Base-by-base conservation (phyloP, 768 basidiomycete genomes). In the Naganishia randhawae region DNA sequence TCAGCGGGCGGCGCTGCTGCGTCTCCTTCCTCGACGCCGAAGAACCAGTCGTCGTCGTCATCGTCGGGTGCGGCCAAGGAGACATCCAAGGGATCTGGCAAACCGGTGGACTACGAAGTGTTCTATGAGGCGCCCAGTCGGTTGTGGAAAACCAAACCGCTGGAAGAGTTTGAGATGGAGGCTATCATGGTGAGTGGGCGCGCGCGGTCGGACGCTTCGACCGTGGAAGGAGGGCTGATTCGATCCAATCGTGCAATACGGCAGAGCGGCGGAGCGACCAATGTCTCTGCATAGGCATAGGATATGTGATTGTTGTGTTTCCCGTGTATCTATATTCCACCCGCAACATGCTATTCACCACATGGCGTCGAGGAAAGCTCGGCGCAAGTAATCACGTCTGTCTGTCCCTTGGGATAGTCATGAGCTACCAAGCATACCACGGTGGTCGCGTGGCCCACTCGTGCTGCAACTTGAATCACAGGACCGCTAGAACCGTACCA, bases 41-140 rank as follows among this genome's bases (percentile, higher is more conserved):
- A 76, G 63, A 71, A 69, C 27, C 74, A 74, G 51, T 71, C 73
- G 19, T 50, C 64, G 1, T 29, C 52, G 6, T 57, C 67, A 3
- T 69, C 74, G 10, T 51, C 63, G 11, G 29, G 65, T n/a, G 22
- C 48, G 0, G 63, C 63, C 27, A 29, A 63, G 16, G 67, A 66
- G 19, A 45, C 62, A 51, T n/a, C 50, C 50, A 27, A 67, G 62
- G 64, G 39, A 10, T 31, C 55, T 13, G 70, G 64, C 7, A 74
- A 74, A 52, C 73, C 74, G 6, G 74, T 68, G 11, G 79, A 78
- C 68, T 80, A 69, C 69, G 76, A 76, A 57, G 73, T 77, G 67
- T 80, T 76, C 68, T 80, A 76, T 73, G 74, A 78, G 41, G 79
- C 79, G n/a, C 79, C 79, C 10, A 53, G 61, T 48, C 69, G 71